Base-by-base conservation (phyloP, 2,329 filamentous ascomycete genomes). In the Neonectria hederae region DNA sequence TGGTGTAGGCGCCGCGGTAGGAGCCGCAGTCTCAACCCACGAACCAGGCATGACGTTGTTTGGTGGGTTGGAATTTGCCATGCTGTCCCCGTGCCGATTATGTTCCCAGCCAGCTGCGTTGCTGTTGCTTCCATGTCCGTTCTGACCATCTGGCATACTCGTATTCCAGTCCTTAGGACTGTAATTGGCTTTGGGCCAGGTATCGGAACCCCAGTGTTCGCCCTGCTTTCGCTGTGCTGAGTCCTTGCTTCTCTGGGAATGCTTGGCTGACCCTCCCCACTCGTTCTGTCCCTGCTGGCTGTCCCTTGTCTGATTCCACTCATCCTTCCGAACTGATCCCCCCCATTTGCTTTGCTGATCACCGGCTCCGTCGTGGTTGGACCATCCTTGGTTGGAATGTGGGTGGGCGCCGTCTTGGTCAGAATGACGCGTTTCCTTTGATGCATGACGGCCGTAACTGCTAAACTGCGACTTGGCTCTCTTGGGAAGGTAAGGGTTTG, bases 31-130 rank as follows among this genome's bases (percentile, higher is more conserved):
- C 0, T 70, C 64, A 6, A 65, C 65, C 76, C 76, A 78, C 2
- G 70, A 68, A 2, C 76, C 77, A 13, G 78, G 78, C 76, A 78
- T 78, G 30, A 76, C 69, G 30, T 75, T 78, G 61, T 65, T 71
- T 55, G 48, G 54, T 46, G 57, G 46, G 8, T 32, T 52, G 22
- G 58, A 52, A 5, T 32, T 42, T 21, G n/a, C 42, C 28, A 22
- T 42, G 17, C 54, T 19, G 10, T 51, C 59, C 43, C 28, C 8
- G 24, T 14, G 3, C 54, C 49, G 5, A 38, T 24, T 24, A 26
- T 61, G 63, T n/a, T 21, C 55, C 62, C 64, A 71, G 4, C 63
- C 65, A 24, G 55, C 63, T 13, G 60, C 67, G 11, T 72, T 66
- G 52, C 63, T 69, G 21, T 72, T 71, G n/a, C 38, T 64, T 3